Conservation (phyloP, 257 asterid genomes). For the Coffea canephora region DNA sequence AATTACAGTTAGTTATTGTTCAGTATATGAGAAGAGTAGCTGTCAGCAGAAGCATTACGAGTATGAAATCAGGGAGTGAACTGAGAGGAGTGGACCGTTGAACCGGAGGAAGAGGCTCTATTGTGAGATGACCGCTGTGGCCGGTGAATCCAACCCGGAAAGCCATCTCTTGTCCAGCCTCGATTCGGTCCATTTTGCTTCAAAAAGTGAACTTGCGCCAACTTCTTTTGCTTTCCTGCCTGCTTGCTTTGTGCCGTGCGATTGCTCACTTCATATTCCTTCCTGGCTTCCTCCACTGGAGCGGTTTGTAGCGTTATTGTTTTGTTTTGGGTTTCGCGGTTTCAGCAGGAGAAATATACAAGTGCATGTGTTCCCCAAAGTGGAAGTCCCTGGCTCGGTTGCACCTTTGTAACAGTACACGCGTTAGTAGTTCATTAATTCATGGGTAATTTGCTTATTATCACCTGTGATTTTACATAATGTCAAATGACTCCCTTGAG, state of each 20-base stretch:
- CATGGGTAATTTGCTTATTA: no score
- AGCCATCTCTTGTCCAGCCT: constrained; percentile 53
- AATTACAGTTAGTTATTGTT: background rate
- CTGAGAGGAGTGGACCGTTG: constrained; percentile 51
- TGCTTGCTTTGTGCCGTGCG: background rate
- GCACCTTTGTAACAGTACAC: no score
- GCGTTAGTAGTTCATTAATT: no score
- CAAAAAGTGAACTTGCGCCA: background rate
- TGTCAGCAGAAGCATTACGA: constrained; percentile 32
- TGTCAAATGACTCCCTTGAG: no score
- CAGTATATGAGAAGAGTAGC: background rate
- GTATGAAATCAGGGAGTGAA: constrained; percentile 76
- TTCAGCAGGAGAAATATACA: no score
- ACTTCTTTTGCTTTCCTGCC: background rate
- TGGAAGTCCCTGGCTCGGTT: no score
- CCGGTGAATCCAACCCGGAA: constrained; percentile 91
- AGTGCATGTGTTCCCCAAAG: no score
- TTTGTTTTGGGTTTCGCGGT: no score
- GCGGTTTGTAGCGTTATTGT: no score
- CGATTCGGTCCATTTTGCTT: constrained; percentile 54
- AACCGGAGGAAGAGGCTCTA: constrained; percentile 88
- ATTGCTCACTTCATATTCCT: no score
- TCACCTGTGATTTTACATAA: no score
- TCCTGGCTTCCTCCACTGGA: no score
- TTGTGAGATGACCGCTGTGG: constrained; percentile 73